phyloP scores from a whole-genome alignment of 2,329 filamentous ascomycete genomes.

The Pochonia chlamydosporia region DNA sequence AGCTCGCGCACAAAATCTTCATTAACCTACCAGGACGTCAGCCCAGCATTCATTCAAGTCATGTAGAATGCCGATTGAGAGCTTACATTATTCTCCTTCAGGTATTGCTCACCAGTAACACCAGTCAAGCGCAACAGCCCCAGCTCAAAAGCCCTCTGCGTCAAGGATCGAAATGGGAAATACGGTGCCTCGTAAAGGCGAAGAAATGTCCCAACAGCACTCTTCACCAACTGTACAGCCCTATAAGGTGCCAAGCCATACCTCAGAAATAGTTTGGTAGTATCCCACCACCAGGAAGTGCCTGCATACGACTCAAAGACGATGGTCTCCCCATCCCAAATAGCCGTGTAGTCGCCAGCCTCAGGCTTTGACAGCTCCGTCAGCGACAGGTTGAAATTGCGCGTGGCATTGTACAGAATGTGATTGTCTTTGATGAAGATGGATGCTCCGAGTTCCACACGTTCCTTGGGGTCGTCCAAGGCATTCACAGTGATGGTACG shows the following conservation, averaged over 20 bases:
- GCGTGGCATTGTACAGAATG: slow-evolving; percentile 70
- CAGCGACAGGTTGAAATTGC: slow-evolving; percentile 63
- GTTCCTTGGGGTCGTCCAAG: slow-evolving; percentile 59
- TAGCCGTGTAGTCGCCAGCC: slow-evolving; percentile 56
- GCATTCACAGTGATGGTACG: slow-evolving; percentile 79
- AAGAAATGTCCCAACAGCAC: slow-evolving; percentile 66
- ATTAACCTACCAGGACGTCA: slow-evolving; percentile 42
- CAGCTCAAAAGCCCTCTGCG: slow-evolving; percentile 59
- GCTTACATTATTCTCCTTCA: slow-evolving; percentile 53
- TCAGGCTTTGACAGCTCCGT: slow-evolving; percentile 37
- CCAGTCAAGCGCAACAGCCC: slow-evolving; percentile 62
- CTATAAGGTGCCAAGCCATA: slow-evolving; percentile 77
- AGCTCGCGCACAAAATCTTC: slow-evolving; percentile 69
- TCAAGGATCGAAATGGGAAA: slow-evolving; percentile 80
- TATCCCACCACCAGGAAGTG: slow-evolving; percentile 70
- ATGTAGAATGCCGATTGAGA: background rate
- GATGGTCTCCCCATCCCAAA: slow-evolving; percentile 79
- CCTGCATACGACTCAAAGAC: slow-evolving; percentile 59
- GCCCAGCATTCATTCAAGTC: background rate
- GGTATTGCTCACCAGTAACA: slow-evolving; percentile 66
- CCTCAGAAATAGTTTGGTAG: slow-evolving; percentile 73
- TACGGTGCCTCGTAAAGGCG: slow-evolving; percentile 73
- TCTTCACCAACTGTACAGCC: slow-evolving; percentile 66
- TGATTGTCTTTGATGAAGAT: slow-evolving; percentile 85
- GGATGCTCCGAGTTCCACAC: slow-evolving; percentile 82